Percentiles rank a stretch among this genome's conserved stretches.
Evolutionary conservation across 192 early-diverging fungal species (phyloP).

Genomic region (Oehlia diaphana): DNA sequence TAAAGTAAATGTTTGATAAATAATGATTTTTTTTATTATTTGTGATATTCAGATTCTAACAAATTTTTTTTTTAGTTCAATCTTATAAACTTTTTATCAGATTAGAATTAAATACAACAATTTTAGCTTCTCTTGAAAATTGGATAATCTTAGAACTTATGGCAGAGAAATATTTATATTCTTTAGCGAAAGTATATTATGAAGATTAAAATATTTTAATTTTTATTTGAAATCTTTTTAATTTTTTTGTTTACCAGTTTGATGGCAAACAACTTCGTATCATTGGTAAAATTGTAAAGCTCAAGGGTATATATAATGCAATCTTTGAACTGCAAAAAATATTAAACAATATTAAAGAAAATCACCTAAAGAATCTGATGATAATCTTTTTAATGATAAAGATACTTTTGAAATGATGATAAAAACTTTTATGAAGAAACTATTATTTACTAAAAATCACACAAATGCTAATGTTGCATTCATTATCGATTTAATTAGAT

Average conservation of each 20-base stretch:
- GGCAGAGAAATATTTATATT: conserved; percentile 20
- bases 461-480: conserved; percentile 26
- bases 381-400: conserved; percentile 18
- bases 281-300: conserved; percentile 22
- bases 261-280: conserved; percentile 14
- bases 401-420: conserved; percentile 20
- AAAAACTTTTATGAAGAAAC: neutral
- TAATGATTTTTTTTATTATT: neutral
- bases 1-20: too few species aligned
- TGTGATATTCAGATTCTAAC: conserved; percentile 7
- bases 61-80: conserved; percentile 16
- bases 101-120: conserved; percentile 23
- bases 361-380: neutral
- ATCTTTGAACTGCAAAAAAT: conserved; percentile 19
- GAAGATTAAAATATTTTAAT: neutral
- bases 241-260: conserved; percentile 3
- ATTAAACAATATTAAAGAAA: conserved; percentile 3
- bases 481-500: too few species aligned
- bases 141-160: neutral
- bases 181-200: conserved; percentile 18
- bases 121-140: conserved; percentile 4
- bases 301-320: neutral
- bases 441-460: neutral
- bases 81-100: conserved; percentile 4
- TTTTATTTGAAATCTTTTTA: conserved; percentile 14